These are phyloP conservation scores for Dioscorea dumetorum DNA, from an alignment of 106 monocot species.

Conservation along the genomic window DNA sequence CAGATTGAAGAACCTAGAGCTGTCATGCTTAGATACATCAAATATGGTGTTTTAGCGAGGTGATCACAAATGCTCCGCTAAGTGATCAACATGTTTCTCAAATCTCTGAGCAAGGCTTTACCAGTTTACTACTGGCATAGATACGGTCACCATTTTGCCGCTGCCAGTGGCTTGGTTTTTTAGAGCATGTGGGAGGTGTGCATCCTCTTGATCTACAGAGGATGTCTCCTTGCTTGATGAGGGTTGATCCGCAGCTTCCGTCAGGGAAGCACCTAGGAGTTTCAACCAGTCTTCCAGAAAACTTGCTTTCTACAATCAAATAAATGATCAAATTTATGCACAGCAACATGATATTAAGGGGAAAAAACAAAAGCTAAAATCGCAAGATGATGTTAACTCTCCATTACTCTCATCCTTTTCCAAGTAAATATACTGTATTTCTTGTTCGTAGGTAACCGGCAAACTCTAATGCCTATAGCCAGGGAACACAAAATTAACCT, in stretches of 20 bases:
- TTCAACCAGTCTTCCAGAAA: constrained; percentile 81
- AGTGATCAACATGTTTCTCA: constrained; percentile 30
- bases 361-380: not conserved
- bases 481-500: too few species aligned
- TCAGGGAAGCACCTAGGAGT: constrained; percentile 22
- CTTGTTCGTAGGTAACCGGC: too few species aligned
- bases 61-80: not conserved
- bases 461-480: too few species aligned
- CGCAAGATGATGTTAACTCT: not conserved
- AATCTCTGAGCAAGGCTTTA: constrained; percentile 35
- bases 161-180: constrained; percentile 33
- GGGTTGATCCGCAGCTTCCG: constrained; percentile 15
- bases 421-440: not conserved
- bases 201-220: constrained; percentile 17
- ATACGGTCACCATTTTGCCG: constrained; percentile 35
- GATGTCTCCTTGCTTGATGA: constrained; percentile 10
- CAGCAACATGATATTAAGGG: not conserved
- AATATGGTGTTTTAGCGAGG: not conserved
- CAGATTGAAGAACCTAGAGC: too few species aligned
- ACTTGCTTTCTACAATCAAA: constrained; percentile 56
- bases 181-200: constrained; percentile 7
- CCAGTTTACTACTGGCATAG: constrained; percentile 28
- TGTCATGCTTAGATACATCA: too few species aligned
- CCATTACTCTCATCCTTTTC: not conserved
- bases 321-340: constrained; percentile 3